Evolutionary conservation across 2,329 filamentous ascomycete species (phyloP).

Genomic region (Chaetomium strumarium): DNA sequence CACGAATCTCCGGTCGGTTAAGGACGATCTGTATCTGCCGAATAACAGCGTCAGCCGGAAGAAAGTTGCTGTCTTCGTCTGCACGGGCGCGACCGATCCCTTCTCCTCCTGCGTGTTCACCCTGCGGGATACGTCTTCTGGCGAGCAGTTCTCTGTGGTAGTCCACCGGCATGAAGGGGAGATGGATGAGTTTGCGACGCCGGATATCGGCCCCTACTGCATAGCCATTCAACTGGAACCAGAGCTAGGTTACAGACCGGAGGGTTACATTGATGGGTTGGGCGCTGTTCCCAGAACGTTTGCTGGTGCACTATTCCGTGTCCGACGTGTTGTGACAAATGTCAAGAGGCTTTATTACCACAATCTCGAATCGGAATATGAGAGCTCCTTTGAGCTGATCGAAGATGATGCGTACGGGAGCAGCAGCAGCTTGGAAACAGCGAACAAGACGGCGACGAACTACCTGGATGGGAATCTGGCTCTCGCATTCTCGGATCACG

Average conservation of each 20-base stretch:
- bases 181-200: conserved; percentile 18
- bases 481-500: conserved; percentile 5
- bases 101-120: conserved; percentile 17
- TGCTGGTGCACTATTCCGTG: conserved; percentile 19
- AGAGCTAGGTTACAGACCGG: conserved; percentile 7
- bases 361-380: conserved; percentile 16
- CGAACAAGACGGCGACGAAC: conserved; percentile 9
- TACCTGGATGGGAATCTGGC: conserved; percentile 14
- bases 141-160: conserved; percentile 14
- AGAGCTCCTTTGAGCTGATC: conserved; percentile 19
- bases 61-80: conserved; percentile 18
- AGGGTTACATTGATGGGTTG: conserved; percentile 7
- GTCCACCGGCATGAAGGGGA: conserved; percentile 15
- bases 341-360: conserved; percentile 19
- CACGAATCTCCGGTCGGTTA: conserved; percentile 17
- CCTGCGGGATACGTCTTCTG: conserved; percentile 9
- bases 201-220: conserved; percentile 19
- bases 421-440: not conserved
- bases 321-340: conserved; percentile 17
- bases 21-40: conserved; percentile 17
- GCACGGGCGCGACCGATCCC: conserved; percentile 16
- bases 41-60: conserved; percentile 21
- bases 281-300: conserved; percentile 6
- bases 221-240: conserved; percentile 18
- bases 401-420: conserved; percentile 10